These are phyloP conservation scores for Penicillium pancosmium DNA, from an alignment of 495 filamentous ascomycete species.

Conservation along the genomic window DNA sequence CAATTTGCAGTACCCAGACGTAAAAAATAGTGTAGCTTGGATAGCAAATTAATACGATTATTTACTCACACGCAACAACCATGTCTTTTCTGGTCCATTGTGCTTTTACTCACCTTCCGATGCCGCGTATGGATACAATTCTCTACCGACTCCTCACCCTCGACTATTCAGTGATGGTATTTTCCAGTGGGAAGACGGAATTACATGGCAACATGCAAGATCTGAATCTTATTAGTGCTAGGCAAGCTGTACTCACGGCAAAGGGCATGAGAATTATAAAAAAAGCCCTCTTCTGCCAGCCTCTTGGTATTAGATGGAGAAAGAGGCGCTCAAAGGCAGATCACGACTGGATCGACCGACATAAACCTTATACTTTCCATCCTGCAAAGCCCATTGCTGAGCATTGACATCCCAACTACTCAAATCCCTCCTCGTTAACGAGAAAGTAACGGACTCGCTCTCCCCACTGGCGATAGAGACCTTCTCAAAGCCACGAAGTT, in stretches of 20 bases:
- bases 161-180: too few species aligned
- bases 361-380: slow-evolving; percentile 43
- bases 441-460: slow-evolving; percentile 50
- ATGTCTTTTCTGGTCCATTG: too few species aligned
- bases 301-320: slow-evolving; percentile 9
- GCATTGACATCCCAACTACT: slow-evolving; percentile 65
- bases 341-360: slow-evolving; percentile 58
- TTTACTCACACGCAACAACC: too few species aligned
- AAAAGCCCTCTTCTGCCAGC: not conserved
- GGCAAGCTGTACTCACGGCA: not conserved
- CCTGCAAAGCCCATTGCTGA: slow-evolving; percentile 62
- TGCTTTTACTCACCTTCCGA: too few species aligned
- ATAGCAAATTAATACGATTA: too few species aligned
- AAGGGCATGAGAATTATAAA: not conserved
- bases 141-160: too few species aligned
- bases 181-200: too few species aligned
- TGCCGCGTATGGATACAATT: too few species aligned
- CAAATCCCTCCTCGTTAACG: slow-evolving; percentile 65
- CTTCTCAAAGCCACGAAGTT: slow-evolving; percentile 72
- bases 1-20: not conserved
- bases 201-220: too few species aligned
- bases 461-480: slow-evolving; percentile 43
- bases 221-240: too few species aligned
- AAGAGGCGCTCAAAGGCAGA: slow-evolving; percentile 18
- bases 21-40: too few species aligned